Evolutionary conservation across 129 eudicot species (phyloP).

Genomic region (Oenanthe sinensis): DNA sequence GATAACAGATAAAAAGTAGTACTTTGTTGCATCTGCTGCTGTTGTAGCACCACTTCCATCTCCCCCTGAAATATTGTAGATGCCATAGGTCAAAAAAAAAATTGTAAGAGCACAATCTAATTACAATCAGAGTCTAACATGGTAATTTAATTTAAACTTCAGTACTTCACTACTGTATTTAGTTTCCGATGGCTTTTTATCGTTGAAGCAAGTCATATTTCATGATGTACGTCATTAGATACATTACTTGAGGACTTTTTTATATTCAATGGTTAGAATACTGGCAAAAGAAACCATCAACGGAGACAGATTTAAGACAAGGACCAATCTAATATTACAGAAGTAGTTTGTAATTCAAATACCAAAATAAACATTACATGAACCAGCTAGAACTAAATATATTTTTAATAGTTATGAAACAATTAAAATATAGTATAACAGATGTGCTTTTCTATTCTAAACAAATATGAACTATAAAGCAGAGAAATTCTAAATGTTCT

Average conservation of each 20-base stretch:
- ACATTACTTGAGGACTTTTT: background rate
- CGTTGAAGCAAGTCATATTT: background rate
- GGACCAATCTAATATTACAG: background rate
- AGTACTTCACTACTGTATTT: slow-evolving; percentile 5
- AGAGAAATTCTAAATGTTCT: background rate
- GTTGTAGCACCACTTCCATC: slow-evolving; percentile 47
- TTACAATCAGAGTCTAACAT: background rate
- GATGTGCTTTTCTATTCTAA: background rate
- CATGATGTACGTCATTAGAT: background rate
- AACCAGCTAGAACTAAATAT: background rate
- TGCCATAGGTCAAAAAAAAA: slow-evolving; percentile 14
- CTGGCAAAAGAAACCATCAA: too few species aligned
- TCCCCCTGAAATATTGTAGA: slow-evolving; percentile 40
- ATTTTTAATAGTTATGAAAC: background rate
- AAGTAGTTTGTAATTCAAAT: background rate
- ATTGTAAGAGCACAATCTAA: slow-evolving; percentile 7
- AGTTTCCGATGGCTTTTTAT: background rate
- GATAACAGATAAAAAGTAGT: slow-evolving; percentile 13
- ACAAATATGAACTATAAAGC: background rate
- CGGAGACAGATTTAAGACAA: background rate
- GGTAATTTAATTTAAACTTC: background rate
- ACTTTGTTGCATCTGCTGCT: slow-evolving; percentile 96
- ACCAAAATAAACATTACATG: background rate
- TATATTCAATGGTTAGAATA: background rate
- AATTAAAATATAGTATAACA: background rate